phyloP scores from a whole-genome alignment of 2,329 filamentous ascomycete species.

The Venturiaceae sp. region DNA sequence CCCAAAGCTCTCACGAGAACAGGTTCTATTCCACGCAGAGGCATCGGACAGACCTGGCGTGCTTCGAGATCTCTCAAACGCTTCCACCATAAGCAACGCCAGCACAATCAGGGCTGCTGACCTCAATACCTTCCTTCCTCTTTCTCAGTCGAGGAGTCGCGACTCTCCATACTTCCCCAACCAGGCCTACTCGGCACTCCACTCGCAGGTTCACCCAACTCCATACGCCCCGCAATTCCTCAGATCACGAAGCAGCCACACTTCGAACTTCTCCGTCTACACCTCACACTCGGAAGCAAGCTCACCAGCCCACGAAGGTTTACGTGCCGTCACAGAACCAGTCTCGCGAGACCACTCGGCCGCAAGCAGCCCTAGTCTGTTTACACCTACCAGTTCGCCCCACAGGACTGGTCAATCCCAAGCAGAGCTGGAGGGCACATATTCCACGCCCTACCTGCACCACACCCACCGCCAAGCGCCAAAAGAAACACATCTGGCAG shows the following conservation, averaged over 20 bases:
- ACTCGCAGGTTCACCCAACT: constrained; percentile 33
- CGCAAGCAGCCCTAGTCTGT: constrained; percentile 36
- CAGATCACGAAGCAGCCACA: constrained; percentile 31
- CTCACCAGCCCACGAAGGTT: constrained; percentile 23
- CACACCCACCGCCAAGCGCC: constrained; percentile 38
- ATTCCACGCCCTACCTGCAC: constrained; percentile 40
- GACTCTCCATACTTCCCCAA: constrained; percentile 20
- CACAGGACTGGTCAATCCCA: background rate
- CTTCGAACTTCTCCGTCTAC: constrained; percentile 26
- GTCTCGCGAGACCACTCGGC: constrained; percentile 35
- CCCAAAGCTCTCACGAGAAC: background rate
- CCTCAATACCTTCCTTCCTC: constrained; percentile 13
- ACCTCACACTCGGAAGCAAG: constrained; percentile 30
- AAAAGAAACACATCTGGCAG: constrained; percentile 69
- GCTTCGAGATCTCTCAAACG: constrained; percentile 30
- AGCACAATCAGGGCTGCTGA: constrained; percentile 26
- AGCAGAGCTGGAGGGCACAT: constrained; percentile 13
- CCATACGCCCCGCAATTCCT: constrained; percentile 25
- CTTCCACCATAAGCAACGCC: constrained; percentile 30
- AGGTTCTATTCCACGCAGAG: constrained; percentile 2
- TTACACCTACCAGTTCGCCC: constrained; percentile 23
- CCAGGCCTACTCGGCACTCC: constrained; percentile 39
- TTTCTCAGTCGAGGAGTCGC: constrained; percentile 10
- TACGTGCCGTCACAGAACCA: constrained; percentile 24
- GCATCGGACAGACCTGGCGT: constrained; percentile 25